Evolutionary conservation across 176 grass and related monocot genomes (phyloP).

Genomic region (Zea luxurians): DNA sequence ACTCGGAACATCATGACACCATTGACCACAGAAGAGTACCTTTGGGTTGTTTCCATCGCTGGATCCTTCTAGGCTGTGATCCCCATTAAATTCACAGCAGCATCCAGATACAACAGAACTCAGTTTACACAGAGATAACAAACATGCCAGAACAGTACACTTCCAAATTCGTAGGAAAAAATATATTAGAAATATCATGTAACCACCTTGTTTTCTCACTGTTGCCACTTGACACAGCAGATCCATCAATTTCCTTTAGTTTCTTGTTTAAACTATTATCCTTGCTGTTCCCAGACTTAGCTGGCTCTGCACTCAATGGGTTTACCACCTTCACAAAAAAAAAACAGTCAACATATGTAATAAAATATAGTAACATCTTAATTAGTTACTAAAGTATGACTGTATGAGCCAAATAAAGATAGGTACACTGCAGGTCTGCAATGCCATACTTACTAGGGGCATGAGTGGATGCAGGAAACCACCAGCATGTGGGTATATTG

Average conservation of each 20-base stretch:
- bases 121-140: conserved; percentile 20
- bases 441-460: conserved; percentile 59
- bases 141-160: neutral
- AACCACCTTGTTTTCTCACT: conserved; percentile 59
- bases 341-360: conserved; percentile 23
- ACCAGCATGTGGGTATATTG: conserved; percentile 70
- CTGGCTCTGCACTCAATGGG: conserved; percentile 63
- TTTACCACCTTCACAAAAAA: conserved; percentile 52
- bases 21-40: conserved; percentile 29
- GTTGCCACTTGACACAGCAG: conserved; percentile 52
- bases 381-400: neutral
- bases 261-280: conserved; percentile 52
- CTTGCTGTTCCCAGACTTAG: conserved; percentile 60
- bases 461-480: conserved; percentile 60
- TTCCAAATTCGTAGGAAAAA: neutral
- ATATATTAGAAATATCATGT: conserved; percentile 2
- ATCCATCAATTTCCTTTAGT: conserved; percentile 55
- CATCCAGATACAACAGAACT: conserved; percentile 13
- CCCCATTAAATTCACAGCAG: conserved; percentile 36
- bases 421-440: neutral
- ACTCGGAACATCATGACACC: neutral
- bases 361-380: neutral
- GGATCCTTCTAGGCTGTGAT: conserved; percentile 71
- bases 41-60: conserved; percentile 56
- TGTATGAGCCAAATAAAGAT: neutral